A percentile compares a stretch with the other conserved stretches of the same genome.
phyloP scores from a whole-genome alignment of 345 rosid genomes.

The Eutrema yunnanense region DNA sequence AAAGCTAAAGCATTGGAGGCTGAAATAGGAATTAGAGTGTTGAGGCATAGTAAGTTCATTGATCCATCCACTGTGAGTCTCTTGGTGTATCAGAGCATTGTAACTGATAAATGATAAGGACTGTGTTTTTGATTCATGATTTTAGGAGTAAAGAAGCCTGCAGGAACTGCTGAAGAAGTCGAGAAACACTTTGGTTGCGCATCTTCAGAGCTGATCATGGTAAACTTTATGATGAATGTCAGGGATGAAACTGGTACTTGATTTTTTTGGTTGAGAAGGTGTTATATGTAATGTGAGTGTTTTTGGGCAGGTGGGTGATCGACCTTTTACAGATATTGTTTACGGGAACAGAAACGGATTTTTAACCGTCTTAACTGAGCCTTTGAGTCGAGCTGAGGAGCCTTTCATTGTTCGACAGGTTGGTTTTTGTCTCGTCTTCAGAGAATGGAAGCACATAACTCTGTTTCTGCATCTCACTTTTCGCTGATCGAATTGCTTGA shows the following conservation, averaged over 20 bases:
- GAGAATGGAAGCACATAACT: background rate
- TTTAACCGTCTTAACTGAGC: conserved; percentile 72
- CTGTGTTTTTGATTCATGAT: background rate
- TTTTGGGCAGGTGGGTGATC: conserved; percentile 78
- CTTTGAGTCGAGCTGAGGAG: conserved; percentile 72
- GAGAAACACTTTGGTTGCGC: conserved; percentile 90
- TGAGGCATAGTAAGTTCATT: conserved; percentile 69
- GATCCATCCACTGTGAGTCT: background rate
- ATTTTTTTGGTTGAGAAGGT: background rate
- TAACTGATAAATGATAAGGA: background rate
- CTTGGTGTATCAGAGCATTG: background rate
- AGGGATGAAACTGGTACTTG: background rate
- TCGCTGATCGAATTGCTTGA: background rate
- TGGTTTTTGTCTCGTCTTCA: conserved; percentile 18
- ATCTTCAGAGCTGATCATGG: conserved; percentile 84
- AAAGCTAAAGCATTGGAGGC: conserved; percentile 83
- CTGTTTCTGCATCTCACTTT: background rate
- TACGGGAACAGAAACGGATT: conserved; percentile 84
- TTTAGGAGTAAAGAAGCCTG: conserved; percentile 86
- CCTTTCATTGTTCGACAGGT: conserved; percentile 97
- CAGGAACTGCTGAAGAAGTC: conserved; percentile 88
- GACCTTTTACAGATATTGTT: conserved; percentile 89
- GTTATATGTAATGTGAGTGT: conserved; percentile 3
- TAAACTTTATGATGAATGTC: conserved; percentile 23
- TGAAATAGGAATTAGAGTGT: conserved; percentile 81